Base-by-base conservation (phyloP, 2,329 filamentous ascomycete species). In the Celoporthe dispersa region DNA sequence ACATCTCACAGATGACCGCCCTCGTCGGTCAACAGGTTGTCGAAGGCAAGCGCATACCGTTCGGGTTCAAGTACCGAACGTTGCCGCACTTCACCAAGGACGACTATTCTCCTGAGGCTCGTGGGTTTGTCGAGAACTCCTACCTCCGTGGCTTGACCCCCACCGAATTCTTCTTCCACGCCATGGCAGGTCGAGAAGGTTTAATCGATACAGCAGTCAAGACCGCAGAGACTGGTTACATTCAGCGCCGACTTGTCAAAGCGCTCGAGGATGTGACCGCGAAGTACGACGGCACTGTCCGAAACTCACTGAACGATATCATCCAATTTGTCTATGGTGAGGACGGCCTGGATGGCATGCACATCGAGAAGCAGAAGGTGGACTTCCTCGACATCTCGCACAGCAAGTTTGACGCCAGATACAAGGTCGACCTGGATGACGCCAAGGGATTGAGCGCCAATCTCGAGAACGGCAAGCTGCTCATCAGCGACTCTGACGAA, bases 141-240 rank as follows among this genome's bases (percentile, higher is more conserved):
- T 99, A 99, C 77, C 88, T 99, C 16, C 93, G 96, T 85, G 96
- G 96, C 68, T 84, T 99, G 70, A 99, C 97, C 0, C 96, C 96
- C 0, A 91, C 93, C 0, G 96, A 99, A 76, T 99, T 99, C 84
- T 99, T 98, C 85, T 99, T 99, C 87, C 96, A 99, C 88, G 96
- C 96, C 78, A 99, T 99, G 96, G 96, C 96, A 86, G 96, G 96
- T 94, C 91, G 96, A 85, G 96, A 99, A 83, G 96, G 96, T 97
- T 87, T 99, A 68, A 99, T 99, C 76, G 96, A 99, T 87, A 99
- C 96, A 66, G 96, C 96, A 74, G 97, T 99, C 83, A 99, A 99
- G 88, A 99, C 96, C 74, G 96, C 96, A 28, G 97, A 99, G 82
- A 99, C 97, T 70, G 96, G 96, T 83, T 99, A 99, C 80, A 99